Conservation (phyloP, 495 filamentous ascomycete species). For the Daldinia concentrica region DNA sequence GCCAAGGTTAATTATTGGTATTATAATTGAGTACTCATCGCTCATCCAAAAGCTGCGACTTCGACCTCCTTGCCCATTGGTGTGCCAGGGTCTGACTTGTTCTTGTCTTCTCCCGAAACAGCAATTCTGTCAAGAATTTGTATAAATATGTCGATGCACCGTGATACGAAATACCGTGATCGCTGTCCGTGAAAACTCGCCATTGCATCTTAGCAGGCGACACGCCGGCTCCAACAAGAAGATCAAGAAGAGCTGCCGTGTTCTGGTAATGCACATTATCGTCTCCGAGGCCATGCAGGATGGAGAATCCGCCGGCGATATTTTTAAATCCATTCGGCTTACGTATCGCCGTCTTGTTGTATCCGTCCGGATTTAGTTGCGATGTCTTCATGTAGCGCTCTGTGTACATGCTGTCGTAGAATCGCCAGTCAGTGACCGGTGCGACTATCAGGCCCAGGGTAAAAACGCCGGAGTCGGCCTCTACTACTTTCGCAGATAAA, state of each 20-base stretch:
- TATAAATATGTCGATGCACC: constrained; percentile 57
- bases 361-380: constrained; percentile 57
- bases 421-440: constrained; percentile 67
- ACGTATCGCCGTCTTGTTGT: constrained; percentile 56
- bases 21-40: not conserved
- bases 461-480: constrained; percentile 60
- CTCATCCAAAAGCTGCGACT: constrained; percentile 5
- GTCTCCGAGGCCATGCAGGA: constrained; percentile 67
- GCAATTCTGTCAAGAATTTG: constrained; percentile 59
- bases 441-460: constrained; percentile 63
- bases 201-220: constrained; percentile 62
- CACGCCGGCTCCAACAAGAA: constrained; percentile 59
- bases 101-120: constrained; percentile 60
- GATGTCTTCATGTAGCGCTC: constrained; percentile 71
- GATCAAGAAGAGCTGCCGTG: constrained; percentile 60
- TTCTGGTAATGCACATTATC: constrained; percentile 72
- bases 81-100: constrained; percentile 45
- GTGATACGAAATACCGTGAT: constrained; percentile 62
- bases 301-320: constrained; percentile 59
- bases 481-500: constrained; percentile 64
- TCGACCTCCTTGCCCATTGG: constrained; percentile 54
- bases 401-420: constrained; percentile 71
- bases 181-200: constrained; percentile 63
- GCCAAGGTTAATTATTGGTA: not conserved
- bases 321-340: constrained; percentile 60